Evolutionary conservation across 108 stramenopile species (phyloP).

Genomic region (Skeletonema potamos): DNA sequence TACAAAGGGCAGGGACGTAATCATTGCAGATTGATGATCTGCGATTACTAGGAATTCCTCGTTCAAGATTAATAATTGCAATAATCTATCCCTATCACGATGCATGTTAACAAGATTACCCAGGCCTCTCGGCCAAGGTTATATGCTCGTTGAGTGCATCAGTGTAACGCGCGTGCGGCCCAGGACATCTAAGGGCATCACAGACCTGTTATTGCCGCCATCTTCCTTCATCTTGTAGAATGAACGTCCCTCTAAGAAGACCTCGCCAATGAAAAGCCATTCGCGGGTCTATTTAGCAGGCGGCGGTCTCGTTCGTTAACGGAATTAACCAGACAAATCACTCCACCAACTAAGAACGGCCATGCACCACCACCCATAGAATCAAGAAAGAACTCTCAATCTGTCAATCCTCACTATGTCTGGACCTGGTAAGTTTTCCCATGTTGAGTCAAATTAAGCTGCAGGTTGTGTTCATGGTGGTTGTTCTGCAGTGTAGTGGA

Average conservation of each 20-base stretch:
- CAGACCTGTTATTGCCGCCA: slow-evolving; percentile 98
- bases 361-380: slow-evolving; percentile 85
- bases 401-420: slow-evolving; percentile 88
- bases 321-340: slow-evolving; percentile 99
- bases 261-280: slow-evolving; percentile 73
- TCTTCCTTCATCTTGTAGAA: slow-evolving; percentile 92
- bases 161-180: slow-evolving; percentile 98
- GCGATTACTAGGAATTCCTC: slow-evolving; percentile 99
- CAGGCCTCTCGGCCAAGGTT: slow-evolving; percentile 94
- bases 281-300: slow-evolving; percentile 91
- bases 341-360: slow-evolving; percentile 78
- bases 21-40: slow-evolving; percentile 96
- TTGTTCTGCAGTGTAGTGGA: too few species aligned
- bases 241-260: slow-evolving; percentile 97
- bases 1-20: slow-evolving; percentile 98
- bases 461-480: slow-evolving; percentile 79
- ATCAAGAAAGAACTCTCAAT: slow-evolving; percentile 88
- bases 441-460: slow-evolving; percentile 87
- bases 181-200: slow-evolving; percentile 99
- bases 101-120: slow-evolving; percentile 96
- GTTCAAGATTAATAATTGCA: slow-evolving; percentile 99
- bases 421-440: slow-evolving; percentile 82
- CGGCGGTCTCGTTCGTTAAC: slow-evolving; percentile 99
- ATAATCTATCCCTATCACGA: slow-evolving; percentile 99
- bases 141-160: slow-evolving; percentile 92